These are phyloP conservation scores for Huntiella omanensis DNA, from an alignment of 2,329 filamentous ascomycete species.

Conservation along the genomic window DNA sequence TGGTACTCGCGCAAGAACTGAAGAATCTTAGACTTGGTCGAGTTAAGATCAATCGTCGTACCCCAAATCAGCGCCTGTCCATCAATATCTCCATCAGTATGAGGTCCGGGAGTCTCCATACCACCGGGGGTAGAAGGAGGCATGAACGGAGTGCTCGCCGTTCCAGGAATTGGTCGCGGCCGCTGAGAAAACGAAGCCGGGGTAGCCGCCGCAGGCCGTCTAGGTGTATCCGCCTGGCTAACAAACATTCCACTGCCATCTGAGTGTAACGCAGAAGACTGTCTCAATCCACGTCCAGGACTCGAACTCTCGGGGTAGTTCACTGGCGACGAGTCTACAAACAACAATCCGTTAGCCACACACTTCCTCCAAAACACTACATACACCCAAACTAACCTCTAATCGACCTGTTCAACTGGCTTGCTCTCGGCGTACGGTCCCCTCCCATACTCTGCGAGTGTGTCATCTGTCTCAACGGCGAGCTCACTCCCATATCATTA, in stretches of 20 bases:
- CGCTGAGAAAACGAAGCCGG: conserved; percentile 16
- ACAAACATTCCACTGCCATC: conserved; percentile 81
- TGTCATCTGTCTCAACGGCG: conserved; percentile 37
- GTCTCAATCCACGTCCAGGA: conserved; percentile 44
- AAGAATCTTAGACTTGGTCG: conserved; percentile 51
- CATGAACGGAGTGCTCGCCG: conserved; percentile 7
- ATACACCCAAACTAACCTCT: conserved; percentile 2
- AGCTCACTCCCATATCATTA: conserved; percentile 14
- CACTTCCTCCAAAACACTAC: neutral
- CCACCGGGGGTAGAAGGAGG: conserved; percentile 8
- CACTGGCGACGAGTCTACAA: conserved; percentile 73
- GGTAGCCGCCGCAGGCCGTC: conserved; percentile 2
- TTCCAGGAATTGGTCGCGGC: conserved; percentile 17
- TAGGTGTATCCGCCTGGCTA: conserved; percentile 24
- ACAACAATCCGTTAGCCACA: neutral
- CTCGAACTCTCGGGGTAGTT: conserved; percentile 82
- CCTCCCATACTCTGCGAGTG: conserved; percentile 31
- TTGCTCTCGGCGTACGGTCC: conserved; percentile 50
- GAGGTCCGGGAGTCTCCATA: conserved; percentile 26
- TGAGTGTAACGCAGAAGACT: conserved; percentile 56
- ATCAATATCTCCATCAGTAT: conserved; percentile 34
- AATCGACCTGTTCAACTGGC: conserved; percentile 14
- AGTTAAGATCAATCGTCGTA: conserved; percentile 84
- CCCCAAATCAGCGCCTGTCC: conserved; percentile 54
- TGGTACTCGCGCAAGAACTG: conserved; percentile 87